Base-by-base conservation (phyloP, 768 basidiomycete species). In the Termitomyces sp. region DNA sequence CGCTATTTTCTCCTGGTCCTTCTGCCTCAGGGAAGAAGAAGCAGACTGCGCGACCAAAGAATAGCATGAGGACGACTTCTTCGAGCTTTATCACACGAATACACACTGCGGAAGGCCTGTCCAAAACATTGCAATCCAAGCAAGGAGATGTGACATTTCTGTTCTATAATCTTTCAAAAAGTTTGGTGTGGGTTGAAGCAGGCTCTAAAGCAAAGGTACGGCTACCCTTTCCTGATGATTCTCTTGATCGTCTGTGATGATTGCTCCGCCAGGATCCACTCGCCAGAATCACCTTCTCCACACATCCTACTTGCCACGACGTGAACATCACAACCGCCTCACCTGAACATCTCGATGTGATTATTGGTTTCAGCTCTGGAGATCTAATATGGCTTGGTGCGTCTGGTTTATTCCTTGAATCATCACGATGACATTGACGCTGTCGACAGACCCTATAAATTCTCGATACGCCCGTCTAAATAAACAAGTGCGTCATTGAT, bases 341-440 rank as follows among this genome's bases (percentile, higher is more conserved):
- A 3, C 73, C 87, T 11, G 87, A 93, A 39, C 83, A 85, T 41
- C 71, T 98, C 32, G 95, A 98, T 63, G 77, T 97, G 6, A 81
- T 98, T 55, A 88, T 98, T 63, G 97, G 96, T 5, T 98, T 97
- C 66, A 80, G 76, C 57, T 91, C 94, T 0, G 97, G 97, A n/a
- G 97, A 99, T 72, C 75, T 99, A 35, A 73, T 98, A 46, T 98
- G 97, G 97, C 77, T 98, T 52, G 95, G 95, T 90, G 58, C 59
- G 80, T 68, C 40, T 27, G 9, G 3, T 18, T 11, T 20, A 15
- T 47, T 43, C 23, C 25, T 40, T 16, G 7, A 40, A 29, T 18
- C 16, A 7, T 32, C 18, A n/a, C 11, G 5, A 29, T 18, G 12
- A 27, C 13, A 16, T 35, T 45, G 27, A 45, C 16, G n/a, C 13